A percentile compares a stretch with the other conserved stretches of the same genome.
phyloP scores from a whole-genome alignment of 768 basidiomycete genomes.

The Infundibulicybe gibba region DNA sequence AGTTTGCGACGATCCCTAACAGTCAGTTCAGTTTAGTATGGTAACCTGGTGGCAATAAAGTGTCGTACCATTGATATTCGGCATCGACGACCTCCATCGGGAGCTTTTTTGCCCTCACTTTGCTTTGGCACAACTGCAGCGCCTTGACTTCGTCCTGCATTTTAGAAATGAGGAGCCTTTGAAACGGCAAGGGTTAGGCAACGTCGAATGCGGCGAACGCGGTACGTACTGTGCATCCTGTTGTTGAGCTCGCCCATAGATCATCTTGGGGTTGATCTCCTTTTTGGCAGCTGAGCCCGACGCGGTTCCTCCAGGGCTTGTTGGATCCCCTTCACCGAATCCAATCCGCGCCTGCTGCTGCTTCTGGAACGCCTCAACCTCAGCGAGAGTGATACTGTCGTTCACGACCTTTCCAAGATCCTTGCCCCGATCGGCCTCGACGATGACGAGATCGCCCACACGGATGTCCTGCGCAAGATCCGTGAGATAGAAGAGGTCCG shows the following conservation, averaged over 20 bases:
- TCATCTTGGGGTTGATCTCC: slow-evolving; percentile 96
- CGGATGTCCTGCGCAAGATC: slow-evolving; percentile 61
- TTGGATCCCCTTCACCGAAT: slow-evolving; percentile 25
- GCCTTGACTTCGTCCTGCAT: slow-evolving; percentile 91
- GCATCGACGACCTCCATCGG: slow-evolving; percentile 99
- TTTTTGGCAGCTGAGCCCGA: slow-evolving; percentile 50
- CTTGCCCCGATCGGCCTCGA: slow-evolving; percentile 93
- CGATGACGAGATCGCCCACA: slow-evolving; percentile 91
- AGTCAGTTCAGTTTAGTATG: background rate
- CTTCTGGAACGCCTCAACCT: slow-evolving; percentile 89
- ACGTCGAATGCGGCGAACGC: slow-evolving; percentile 1
- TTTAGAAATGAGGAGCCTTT: slow-evolving; percentile 75
- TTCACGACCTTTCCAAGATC: slow-evolving; percentile 92
- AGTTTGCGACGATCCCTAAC: slow-evolving; percentile 94
- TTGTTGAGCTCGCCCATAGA: slow-evolving; percentile 81
- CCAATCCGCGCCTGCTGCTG: slow-evolving; percentile 60
- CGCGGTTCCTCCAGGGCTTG: slow-evolving; percentile 22
- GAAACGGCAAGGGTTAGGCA: slow-evolving; percentile 4
- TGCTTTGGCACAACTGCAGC: slow-evolving; percentile 84
- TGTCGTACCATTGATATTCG: slow-evolving; percentile 91
- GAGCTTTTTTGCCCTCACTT: slow-evolving; percentile 89
- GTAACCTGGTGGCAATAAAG: background rate
- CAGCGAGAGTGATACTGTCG: slow-evolving; percentile 83
- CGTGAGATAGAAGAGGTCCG: slow-evolving; percentile 90
- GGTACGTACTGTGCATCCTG: slow-evolving; percentile 71